Conservation (phyloP, 2,329 filamentous ascomycete genomes). For the Sphaerulina vaccinii region DNA sequence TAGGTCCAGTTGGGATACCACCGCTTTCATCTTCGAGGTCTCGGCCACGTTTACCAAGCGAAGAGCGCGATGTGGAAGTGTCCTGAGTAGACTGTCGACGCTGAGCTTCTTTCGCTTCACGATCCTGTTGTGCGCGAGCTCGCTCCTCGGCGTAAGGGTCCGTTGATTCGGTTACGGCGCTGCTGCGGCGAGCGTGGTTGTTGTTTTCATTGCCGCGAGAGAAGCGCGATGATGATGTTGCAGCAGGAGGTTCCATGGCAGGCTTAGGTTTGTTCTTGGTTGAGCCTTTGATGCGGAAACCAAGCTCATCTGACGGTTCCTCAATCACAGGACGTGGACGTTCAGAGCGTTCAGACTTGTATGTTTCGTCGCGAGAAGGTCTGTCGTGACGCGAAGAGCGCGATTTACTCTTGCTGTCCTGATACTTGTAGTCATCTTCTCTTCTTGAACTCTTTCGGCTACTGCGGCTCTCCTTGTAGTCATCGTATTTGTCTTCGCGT, state of each 20-base stretch:
- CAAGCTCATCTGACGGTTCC: conserved; percentile 40
- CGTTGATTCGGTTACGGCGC: conserved; percentile 13
- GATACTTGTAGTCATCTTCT: conserved; percentile 49
- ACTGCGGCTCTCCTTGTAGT: conserved; percentile 28
- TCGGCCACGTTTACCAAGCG: conserved; percentile 38
- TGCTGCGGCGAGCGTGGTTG: conserved; percentile 10
- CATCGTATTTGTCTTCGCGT: conserved; percentile 37
- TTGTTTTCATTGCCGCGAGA: conserved; percentile 14
- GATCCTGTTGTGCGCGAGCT: conserved; percentile 36
- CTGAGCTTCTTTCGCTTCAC: conserved; percentile 67
- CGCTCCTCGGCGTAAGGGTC: conserved; percentile 39
- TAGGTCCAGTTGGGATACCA: conserved; percentile 47
- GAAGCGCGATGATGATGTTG: conserved; percentile 20
- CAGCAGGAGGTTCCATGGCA: conserved; percentile 31
- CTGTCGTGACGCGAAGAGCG: conserved; percentile 42
- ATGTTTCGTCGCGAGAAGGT: conserved; percentile 40
- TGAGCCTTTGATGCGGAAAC: conserved; percentile 51
- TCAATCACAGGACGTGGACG: conserved; percentile 26
- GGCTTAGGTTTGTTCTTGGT: conserved; percentile 26
- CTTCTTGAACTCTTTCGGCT: conserved; percentile 46
- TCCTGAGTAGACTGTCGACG: conserved; percentile 53
- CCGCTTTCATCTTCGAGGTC: conserved; percentile 22
- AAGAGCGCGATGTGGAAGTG: conserved; percentile 25
- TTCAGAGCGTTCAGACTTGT: conserved; percentile 25
- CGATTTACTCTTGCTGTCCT: conserved; percentile 48